phyloP scores from a whole-genome alignment of 2,329 filamentous ascomycete species.

The Diplodia sapinea region DNA sequence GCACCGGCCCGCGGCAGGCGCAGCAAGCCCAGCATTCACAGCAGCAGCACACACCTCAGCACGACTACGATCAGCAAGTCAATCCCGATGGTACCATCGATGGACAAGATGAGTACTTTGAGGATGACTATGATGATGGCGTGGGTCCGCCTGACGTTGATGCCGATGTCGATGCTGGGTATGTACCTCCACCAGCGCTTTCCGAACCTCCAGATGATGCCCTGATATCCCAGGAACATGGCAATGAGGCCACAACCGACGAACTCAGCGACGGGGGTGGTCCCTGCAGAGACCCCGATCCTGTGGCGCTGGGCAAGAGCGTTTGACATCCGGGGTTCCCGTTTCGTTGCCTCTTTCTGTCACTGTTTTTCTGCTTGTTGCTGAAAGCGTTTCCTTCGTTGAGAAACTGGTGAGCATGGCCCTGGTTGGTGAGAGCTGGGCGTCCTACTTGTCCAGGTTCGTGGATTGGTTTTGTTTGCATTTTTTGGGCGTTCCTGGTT shows the following conservation, averaged over 20 bases:
- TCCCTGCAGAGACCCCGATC: neutral
- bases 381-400: slow-evolving; percentile 16
- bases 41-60: slow-evolving; percentile 21
- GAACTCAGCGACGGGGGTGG: slow-evolving; percentile 13
- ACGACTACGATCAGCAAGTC: slow-evolving; percentile 24
- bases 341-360: slow-evolving; percentile 8
- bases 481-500: slow-evolving; percentile 14
- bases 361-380: slow-evolving; percentile 15
- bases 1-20: slow-evolving; percentile 45
- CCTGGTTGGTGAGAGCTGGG: slow-evolving; percentile 12
- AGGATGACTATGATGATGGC: slow-evolving; percentile 28
- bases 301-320: neutral
- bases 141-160: slow-evolving; percentile 18
- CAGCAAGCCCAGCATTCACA: slow-evolving; percentile 26
- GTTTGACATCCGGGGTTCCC: slow-evolving; percentile 11
- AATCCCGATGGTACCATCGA: slow-evolving; percentile 25
- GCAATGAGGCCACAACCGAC: slow-evolving; percentile 7
- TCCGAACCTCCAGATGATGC: slow-evolving; percentile 26
- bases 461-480: slow-evolving; percentile 2
- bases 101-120: slow-evolving; percentile 30
- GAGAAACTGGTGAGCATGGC: neutral
- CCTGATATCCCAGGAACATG: slow-evolving; percentile 22
- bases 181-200: slow-evolving; percentile 21
- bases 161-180: slow-evolving; percentile 24
- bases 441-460: neutral